Evolutionary conservation across 2,329 filamentous ascomycete species (phyloP).

Genomic region (Cercospora sesami): DNA sequence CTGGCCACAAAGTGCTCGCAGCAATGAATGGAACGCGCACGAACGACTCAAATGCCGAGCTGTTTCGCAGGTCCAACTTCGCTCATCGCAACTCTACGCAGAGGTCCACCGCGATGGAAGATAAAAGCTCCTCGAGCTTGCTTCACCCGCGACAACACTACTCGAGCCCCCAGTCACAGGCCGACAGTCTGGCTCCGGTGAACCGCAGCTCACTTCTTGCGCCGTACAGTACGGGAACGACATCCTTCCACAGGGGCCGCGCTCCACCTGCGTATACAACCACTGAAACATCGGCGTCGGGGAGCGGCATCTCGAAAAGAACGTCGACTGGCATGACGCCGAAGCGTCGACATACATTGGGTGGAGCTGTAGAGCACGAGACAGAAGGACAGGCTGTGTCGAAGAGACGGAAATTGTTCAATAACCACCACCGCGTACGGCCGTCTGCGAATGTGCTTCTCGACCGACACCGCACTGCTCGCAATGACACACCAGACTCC

Average conservation of each 20-base stretch:
- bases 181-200: background rate
- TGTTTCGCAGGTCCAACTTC: background rate
- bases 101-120: background rate
- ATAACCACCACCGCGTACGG: too few species aligned
- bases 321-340: background rate
- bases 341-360: background rate
- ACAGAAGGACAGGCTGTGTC: background rate
- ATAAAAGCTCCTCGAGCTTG: background rate
- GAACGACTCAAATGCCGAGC: background rate
- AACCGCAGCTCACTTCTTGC: background rate
- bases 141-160: background rate
- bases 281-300: background rate
- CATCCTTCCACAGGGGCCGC: too few species aligned
- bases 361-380: background rate
- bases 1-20: background rate
- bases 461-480: background rate
- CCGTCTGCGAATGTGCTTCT: background rate
- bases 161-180: background rate
- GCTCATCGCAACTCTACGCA: background rate
- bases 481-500: background rate
- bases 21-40: background rate
- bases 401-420: background rate
- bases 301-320: background rate
- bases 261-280: too few species aligned
- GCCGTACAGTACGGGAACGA: too few species aligned